phyloP scores from a whole-genome alignment of 2,329 filamentous ascomycete species.

The Whalleya microplaca region DNA sequence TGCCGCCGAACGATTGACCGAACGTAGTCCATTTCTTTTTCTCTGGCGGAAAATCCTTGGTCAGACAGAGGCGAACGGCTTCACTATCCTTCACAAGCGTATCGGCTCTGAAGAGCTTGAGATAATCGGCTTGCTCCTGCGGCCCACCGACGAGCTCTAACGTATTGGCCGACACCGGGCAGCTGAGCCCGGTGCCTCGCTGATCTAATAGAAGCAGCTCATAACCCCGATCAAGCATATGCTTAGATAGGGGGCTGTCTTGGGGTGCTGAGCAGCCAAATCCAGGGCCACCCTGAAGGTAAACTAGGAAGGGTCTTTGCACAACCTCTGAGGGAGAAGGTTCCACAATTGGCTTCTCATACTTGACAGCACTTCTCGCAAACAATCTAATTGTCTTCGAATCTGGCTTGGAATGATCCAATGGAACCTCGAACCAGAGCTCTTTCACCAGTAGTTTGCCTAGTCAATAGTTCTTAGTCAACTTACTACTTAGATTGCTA shows the following conservation, averaged over 20 bases:
- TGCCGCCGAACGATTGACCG: constrained; percentile 92
- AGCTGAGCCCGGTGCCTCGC: constrained; percentile 84
- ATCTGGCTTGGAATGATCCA: constrained; percentile 70
- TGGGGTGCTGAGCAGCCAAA: constrained; percentile 77
- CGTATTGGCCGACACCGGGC: constrained; percentile 74
- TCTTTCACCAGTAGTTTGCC: constrained; percentile 79
- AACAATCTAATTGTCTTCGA: constrained; percentile 73
- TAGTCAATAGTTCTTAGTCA: constrained; percentile 38
- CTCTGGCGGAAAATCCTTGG: constrained; percentile 67
- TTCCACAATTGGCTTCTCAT: constrained; percentile 63
- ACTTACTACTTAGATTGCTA: background rate
- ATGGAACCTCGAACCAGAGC: constrained; percentile 83
- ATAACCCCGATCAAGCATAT: constrained; percentile 78
- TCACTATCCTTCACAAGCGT: constrained; percentile 90
- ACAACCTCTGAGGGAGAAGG: constrained; percentile 41
- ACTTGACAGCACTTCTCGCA: constrained; percentile 71
- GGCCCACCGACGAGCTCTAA: constrained; percentile 67
- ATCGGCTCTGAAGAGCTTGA: constrained; percentile 86
- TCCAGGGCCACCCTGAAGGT: constrained; percentile 85
- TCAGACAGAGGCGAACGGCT: constrained; percentile 77
- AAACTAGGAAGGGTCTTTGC: constrained; percentile 66
- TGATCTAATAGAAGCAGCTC: constrained; percentile 89
- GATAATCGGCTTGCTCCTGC: constrained; percentile 74
- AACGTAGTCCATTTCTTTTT: constrained; percentile 83
- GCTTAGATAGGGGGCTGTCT: constrained; percentile 70